Evolutionary conservation across 192 early-diverging fungal genomes (phyloP).

Genomic region (Thoreauomyces humboldtii): DNA sequence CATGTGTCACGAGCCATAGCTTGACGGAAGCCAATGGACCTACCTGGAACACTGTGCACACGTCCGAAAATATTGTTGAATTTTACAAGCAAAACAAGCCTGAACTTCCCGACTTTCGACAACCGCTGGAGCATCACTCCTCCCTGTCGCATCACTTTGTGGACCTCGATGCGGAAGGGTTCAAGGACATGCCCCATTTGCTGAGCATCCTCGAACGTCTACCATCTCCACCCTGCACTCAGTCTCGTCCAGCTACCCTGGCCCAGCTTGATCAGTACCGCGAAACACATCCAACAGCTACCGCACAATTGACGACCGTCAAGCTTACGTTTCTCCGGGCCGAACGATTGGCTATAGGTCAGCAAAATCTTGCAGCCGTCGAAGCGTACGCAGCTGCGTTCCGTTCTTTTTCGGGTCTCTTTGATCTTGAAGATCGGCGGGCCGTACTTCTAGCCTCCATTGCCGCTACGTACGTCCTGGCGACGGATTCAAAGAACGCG

Average conservation of each 20-base stretch:
- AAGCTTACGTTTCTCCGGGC: conserved; percentile 9
- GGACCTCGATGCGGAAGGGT: background rate
- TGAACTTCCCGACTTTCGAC: background rate
- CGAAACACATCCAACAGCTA: conserved; percentile 1
- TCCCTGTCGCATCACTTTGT: background rate
- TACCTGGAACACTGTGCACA: conserved; percentile 21
- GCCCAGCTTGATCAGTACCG: conserved; percentile 10
- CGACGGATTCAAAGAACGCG: conserved; percentile 7
- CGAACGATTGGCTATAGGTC: background rate
- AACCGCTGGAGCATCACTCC: background rate
- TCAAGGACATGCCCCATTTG: conserved; percentile 10
- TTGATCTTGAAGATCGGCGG: conserved; percentile 24
- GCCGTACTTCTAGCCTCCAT: conserved; percentile 26
- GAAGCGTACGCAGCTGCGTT: conserved; percentile 23
- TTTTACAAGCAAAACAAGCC: background rate
- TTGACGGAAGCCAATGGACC: conserved; percentile 23
- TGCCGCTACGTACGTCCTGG: conserved; percentile 22
- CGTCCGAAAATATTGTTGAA: background rate
- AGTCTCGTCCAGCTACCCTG: conserved; percentile 6
- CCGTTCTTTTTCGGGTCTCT: conserved; percentile 26
- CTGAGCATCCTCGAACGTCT: too few species aligned
- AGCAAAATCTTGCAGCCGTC: conserved; percentile 18
- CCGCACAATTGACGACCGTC: background rate
- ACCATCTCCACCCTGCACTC: too few species aligned
- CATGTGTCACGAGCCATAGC: conserved; percentile 26